Evolutionary conservation across 164 flowering plant genomes (phyloP), one percentile per base, ranked within the genome.

Genomic region (Aristolochia californica): DNA sequence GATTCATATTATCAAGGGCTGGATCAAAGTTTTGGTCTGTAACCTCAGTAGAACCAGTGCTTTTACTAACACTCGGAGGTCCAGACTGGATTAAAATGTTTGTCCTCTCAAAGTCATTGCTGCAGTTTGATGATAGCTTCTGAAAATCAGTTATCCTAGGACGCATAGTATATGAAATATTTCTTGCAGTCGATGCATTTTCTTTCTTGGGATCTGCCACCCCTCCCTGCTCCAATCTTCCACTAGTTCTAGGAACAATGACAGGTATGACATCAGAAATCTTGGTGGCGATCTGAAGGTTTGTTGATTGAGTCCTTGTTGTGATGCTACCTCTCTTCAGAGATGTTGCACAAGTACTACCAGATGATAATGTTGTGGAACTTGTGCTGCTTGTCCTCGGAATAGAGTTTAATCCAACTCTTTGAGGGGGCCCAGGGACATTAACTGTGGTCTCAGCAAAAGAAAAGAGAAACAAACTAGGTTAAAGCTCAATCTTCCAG

Each of bases 381-480:
- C 62, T 68, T 47, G 62, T 53, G 20, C 67, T 26, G 69, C 59
- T 64, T 7, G 73, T 63, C 71, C 74, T 87, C 45, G 77, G 62
- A 58, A 72, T 79, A 56, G 71, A 61, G 58, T 60, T 78, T 18
- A 70, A 23, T 58, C 61, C 70, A 52, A 72, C 71, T 73, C 84
- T 80, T 65, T 89, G 97, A 64, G 97, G 96, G 61, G 97, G 87
- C 68, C 81, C 70, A 56, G 97, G 89, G 66, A 68, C 65, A 78
- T 58, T 79, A 70, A 77, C 88, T 66, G 83, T 38, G 62, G 85
- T 91, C 89, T 70, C 71, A 80, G 49, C 14, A 49, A 26, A 64
- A 76, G 18, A 18, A 62, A 10, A 30, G 28, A 18, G 26, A 4
- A 26, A 52, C 22, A 26, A 15, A 27, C 15, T 27, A 28, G 12